Evolutionary conservation across 176 grass and related monocot genomes (phyloP).

Genomic region (Metroxylon sagu): DNA sequence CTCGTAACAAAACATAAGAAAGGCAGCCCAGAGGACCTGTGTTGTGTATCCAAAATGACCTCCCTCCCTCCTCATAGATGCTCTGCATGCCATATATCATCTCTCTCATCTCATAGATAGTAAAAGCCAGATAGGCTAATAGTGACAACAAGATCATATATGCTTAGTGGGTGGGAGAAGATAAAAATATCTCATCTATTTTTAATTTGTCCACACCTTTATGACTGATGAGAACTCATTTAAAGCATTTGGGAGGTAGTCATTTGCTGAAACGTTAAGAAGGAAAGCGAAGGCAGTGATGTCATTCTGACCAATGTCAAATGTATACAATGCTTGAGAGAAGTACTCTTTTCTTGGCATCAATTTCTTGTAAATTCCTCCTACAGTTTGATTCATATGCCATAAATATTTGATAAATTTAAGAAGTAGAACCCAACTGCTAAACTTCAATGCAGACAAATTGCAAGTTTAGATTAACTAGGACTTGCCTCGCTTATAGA

Average conservation of each 20-base stretch:
- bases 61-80: constrained; percentile 13
- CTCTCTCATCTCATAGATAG: too few species aligned
- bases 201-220: neutral
- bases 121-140: too few species aligned
- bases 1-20: constrained; percentile 8
- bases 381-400: neutral
- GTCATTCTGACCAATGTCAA: constrained; percentile 25
- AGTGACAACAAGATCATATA: too few species aligned
- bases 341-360: constrained; percentile 14
- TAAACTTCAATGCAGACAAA: too few species aligned
- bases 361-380: neutral
- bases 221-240: constrained; percentile 3
- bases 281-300: constrained; percentile 4
- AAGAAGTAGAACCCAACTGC: too few species aligned
- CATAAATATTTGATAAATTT: too few species aligned
- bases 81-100: neutral
- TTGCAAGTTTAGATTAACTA: too few species aligned
- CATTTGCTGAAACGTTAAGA: neutral
- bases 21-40: constrained; percentile 18
- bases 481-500: neutral
- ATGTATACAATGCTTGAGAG: constrained; percentile 5
- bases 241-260: constrained; percentile 8
- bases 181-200: too few species aligned
- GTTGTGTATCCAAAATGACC: constrained; percentile 33
- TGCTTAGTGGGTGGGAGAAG: too few species aligned